Evolutionary conservation across 2,329 filamentous ascomycete genomes (phyloP).

Genomic region (Fusarium vanettenii): DNA sequence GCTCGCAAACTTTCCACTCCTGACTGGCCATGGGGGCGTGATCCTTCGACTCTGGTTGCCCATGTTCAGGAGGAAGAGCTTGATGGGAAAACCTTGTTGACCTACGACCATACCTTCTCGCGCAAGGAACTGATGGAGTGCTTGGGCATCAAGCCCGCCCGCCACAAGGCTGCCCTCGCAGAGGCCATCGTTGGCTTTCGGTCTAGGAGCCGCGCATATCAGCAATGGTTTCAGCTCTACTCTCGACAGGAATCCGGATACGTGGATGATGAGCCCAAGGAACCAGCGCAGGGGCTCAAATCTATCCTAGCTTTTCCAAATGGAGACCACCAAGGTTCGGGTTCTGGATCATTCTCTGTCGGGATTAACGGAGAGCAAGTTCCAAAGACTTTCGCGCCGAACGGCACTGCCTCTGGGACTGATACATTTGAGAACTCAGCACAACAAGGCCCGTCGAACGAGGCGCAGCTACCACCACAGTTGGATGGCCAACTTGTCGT

Average conservation of each 20-base stretch:
- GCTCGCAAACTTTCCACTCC: slow-evolving; percentile 72
- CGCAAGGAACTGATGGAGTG: slow-evolving; percentile 63
- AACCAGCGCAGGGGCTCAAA: neutral
- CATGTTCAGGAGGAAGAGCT: slow-evolving; percentile 71
- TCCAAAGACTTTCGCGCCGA: neutral
- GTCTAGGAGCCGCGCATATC: slow-evolving; percentile 62
- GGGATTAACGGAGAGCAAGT: neutral
- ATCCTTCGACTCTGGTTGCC: slow-evolving; percentile 63
- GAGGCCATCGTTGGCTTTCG: slow-evolving; percentile 69
- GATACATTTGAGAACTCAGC: neutral
- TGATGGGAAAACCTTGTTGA: slow-evolving; percentile 73
- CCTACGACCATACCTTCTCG: slow-evolving; percentile 61
- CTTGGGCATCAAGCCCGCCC: slow-evolving; percentile 67
- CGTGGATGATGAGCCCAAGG: slow-evolving; percentile 19
- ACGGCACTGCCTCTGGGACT: neutral
- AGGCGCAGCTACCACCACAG: neutral
- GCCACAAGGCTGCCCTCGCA: slow-evolving; percentile 68
- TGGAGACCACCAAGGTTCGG: neutral
- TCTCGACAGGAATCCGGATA: slow-evolving; percentile 29
- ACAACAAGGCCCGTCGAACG: neutral
- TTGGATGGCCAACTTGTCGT: neutral
- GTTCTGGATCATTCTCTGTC: neutral
- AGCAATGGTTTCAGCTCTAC: slow-evolving; percentile 43
- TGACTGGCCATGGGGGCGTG: slow-evolving; percentile 60
- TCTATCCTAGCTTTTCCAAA: neutral